Evolutionary conservation across 2,329 filamentous ascomycete genomes (phyloP).

Genomic region (Phoma herbarum): DNA sequence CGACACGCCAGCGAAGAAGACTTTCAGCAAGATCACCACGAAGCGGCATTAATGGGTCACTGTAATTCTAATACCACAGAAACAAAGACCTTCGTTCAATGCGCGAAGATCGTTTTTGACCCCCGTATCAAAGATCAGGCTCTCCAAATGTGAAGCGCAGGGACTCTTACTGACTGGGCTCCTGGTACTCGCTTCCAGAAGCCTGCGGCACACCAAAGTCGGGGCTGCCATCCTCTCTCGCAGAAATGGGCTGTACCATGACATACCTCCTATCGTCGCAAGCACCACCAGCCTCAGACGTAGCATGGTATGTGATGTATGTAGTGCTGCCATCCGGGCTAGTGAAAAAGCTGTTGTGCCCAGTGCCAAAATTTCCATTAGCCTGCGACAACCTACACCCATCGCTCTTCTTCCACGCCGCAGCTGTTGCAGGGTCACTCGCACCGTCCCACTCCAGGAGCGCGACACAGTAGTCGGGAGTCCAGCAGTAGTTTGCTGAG

Average conservation of each 20-base stretch:
- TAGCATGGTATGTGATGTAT: constrained; percentile 67
- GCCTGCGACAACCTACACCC: constrained; percentile 62
- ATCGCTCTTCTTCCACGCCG: constrained; percentile 61
- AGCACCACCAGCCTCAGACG: constrained; percentile 57
- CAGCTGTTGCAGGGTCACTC: constrained; percentile 54
- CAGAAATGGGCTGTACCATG: constrained; percentile 62
- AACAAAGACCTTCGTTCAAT: too few relatives aligned
- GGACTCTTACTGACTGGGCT: not conserved
- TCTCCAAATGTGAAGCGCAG: too few relatives aligned
- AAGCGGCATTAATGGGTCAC: too few relatives aligned
- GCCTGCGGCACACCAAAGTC: constrained; percentile 56
- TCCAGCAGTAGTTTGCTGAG: constrained; percentile 67
- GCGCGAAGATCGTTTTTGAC: too few relatives aligned
- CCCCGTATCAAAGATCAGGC: too few relatives aligned
- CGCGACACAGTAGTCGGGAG: constrained; percentile 62
- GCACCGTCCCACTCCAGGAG: constrained; percentile 62
- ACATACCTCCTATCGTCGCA: constrained; percentile 65
- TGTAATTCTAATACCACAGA: too few relatives aligned
- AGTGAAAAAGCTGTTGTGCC: constrained; percentile 67
- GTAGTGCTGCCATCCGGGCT: constrained; percentile 63
- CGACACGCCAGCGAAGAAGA: too few relatives aligned
- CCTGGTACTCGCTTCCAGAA: not conserved
- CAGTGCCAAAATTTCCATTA: constrained; percentile 66
- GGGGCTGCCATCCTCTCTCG: constrained; percentile 61
- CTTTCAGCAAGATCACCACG: too few relatives aligned